These are phyloP conservation scores for Phytophthora fragariaefolia DNA, from an alignment of 352 stramenopile genomes.

Conservation along the genomic window DNA sequence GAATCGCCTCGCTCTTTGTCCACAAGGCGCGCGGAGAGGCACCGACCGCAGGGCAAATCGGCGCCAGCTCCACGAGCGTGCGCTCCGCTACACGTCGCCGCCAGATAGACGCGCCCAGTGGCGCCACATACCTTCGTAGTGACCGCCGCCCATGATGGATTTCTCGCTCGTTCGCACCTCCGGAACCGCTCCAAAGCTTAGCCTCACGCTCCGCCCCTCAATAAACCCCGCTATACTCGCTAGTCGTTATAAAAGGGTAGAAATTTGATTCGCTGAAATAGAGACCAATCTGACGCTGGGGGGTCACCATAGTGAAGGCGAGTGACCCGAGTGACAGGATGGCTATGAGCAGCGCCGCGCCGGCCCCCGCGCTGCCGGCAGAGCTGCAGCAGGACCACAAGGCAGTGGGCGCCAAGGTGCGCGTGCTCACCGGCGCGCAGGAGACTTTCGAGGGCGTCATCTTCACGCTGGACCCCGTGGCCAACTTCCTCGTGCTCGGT, in stretches of 20 bases:
- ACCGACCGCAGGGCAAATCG: background rate
- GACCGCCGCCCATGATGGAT: constrained; percentile 64
- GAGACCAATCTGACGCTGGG: constrained; percentile 7
- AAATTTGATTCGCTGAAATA: constrained; percentile 9
- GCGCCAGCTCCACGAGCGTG: constrained; percentile 3
- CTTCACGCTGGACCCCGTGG: constrained; percentile 81
- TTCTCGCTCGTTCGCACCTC: constrained; percentile 47
- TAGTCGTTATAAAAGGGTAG: background rate
- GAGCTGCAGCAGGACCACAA: constrained; percentile 72
- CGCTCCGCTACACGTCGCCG: background rate
- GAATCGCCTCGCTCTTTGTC: constrained; percentile 5
- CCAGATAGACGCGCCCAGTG: background rate
- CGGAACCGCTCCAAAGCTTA: constrained; percentile 42
- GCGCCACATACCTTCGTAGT: constrained; percentile 67
- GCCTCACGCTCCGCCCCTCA: constrained; percentile 28
- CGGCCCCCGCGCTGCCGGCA: constrained; percentile 43
- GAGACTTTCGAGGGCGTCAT: constrained; percentile 73
- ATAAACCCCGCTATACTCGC: constrained; percentile 7
- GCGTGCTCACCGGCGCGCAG: constrained; percentile 57
- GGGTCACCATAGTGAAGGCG: constrained; percentile 16
- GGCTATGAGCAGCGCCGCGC: constrained; percentile 54
- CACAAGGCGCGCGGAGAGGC: background rate
- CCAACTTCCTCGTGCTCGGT: constrained; percentile 86
- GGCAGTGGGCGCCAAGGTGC: constrained; percentile 67
- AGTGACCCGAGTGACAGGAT: constrained; percentile 18